Evolutionary conservation across 225 moss, liverwort and hornwort genomes (phyloP), one percentile per base, ranked within the genome.

Genomic region (Thuidium tamariscinum): DNA sequence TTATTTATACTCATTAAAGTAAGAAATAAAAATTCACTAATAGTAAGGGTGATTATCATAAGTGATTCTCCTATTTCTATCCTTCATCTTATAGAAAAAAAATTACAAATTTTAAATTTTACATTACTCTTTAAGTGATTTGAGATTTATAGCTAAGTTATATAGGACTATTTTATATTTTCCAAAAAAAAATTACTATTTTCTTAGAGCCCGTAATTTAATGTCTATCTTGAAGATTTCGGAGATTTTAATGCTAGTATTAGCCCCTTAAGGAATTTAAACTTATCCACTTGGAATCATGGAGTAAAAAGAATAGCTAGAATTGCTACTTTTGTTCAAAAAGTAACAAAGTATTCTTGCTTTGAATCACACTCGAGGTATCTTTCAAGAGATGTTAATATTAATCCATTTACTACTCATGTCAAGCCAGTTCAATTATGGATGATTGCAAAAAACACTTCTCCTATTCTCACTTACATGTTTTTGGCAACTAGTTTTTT

Each of bases 1-100:
- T n/a, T n/a, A n/a, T n/a, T n/a, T n/a, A n/a, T n/a, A n/a, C n/a
- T n/a, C n/a, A n/a, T n/a, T n/a, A n/a, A n/a, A n/a, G n/a, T n/a
- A n/a, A n/a, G n/a, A n/a, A n/a, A n/a, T n/a, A n/a, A n/a, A n/a
- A n/a, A n/a, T n/a, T n/a, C n/a, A 70, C 3, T 27, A 44, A 16
- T 25, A 39, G 22, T 37, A 23, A 37, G 13, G 67, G 13, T 8
- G 16, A 44, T 44, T 71, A 29, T 44, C 3, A 44, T 71, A 29
- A 17, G 0, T 0, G 6, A 6, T 44, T 46, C 2, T 29, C 17
- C 8, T 25, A 39, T 9, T 41, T 72, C 17, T 29, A 16, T 29
- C 10, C 3, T 17, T 46, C 1, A 0, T 72, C 4, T 17, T 5
- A 29, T 46, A 1, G 17, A 29, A 3, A 10, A 0, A 10, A 17